These are phyloP conservation scores for Citrus reticulata DNA, from an alignment of 345 rosid genomes.

Conservation along the genomic window DNA sequence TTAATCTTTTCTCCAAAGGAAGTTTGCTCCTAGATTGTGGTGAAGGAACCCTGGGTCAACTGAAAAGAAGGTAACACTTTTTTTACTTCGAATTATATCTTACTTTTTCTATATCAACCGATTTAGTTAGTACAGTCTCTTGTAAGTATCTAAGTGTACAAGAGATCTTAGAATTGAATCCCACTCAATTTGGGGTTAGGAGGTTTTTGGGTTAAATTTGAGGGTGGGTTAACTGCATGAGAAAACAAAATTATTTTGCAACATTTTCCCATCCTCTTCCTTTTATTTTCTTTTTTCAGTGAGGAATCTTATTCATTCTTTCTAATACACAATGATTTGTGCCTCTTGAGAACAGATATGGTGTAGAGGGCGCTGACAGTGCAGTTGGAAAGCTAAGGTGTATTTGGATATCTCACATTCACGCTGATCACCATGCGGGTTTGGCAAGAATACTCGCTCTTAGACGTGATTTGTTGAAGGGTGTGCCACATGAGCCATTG, in stretches of 20 bases:
- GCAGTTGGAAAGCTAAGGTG: constrained; percentile 63
- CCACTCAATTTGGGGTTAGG: neutral
- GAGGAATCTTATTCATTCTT: neutral
- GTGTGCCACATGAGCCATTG: constrained; percentile 63
- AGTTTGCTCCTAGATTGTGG: constrained; percentile 88
- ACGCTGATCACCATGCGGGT: constrained; percentile 93
- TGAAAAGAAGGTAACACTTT: constrained; percentile 68
- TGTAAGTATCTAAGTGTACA: neutral
- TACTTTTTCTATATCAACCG: neutral
- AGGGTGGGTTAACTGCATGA: neutral
- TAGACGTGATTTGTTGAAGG: constrained; percentile 66
- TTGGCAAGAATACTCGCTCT: constrained; percentile 82
- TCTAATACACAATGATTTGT: neutral
- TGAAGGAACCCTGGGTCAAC: constrained; percentile 94
- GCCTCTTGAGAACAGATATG: constrained; percentile 42
- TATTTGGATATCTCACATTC: constrained; percentile 96
- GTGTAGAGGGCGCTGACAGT: constrained; percentile 69
- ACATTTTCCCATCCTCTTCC: neutral
- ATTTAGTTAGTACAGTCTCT: neutral
- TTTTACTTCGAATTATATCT: neutral
- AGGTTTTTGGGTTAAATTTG: neutral
- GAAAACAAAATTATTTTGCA: neutral
- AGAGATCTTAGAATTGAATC: neutral
- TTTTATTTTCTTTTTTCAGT: neutral
- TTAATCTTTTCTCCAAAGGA: constrained; percentile 76